Evolutionary conservation across 2,329 filamentous ascomycete species (phyloP).

Genomic region (Fusarium ambrosium): DNA sequence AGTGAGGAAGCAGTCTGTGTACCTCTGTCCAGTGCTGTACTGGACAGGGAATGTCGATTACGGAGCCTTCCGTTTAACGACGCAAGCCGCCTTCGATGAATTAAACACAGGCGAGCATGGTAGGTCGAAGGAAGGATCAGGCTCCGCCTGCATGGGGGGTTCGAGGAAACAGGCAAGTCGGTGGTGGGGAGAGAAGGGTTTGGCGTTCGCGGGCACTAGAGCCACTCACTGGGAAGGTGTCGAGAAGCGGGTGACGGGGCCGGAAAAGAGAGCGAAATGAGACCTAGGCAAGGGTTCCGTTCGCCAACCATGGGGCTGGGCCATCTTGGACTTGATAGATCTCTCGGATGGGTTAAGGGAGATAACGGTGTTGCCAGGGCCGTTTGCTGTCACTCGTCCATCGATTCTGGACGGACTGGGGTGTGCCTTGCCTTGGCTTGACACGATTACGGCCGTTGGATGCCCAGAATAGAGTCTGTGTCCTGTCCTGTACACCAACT

Average conservation of each 20-base stretch:
- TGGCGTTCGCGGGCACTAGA: slow-evolving; percentile 38
- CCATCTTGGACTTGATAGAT: slow-evolving; percentile 46
- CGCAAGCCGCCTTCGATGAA: slow-evolving; percentile 42
- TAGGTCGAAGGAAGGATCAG: slow-evolving; percentile 47
- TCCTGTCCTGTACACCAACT: not conserved
- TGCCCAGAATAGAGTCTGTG: slow-evolving; percentile 27
- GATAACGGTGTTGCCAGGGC: slow-evolving; percentile 38
- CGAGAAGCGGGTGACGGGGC: slow-evolving; percentile 48
- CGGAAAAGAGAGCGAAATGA: slow-evolving; percentile 49
- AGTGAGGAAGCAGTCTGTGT: not conserved
- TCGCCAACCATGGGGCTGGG: slow-evolving; percentile 47
- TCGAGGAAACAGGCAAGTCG: slow-evolving; percentile 41
- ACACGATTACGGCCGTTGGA: slow-evolving; percentile 13
- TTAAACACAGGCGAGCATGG: slow-evolving; percentile 46
- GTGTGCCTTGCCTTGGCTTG: slow-evolving; percentile 11
- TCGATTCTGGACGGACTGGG: slow-evolving; percentile 9
- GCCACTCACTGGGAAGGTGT: slow-evolving; percentile 46
- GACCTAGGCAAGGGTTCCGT: slow-evolving; percentile 41
- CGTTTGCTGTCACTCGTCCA: slow-evolving; percentile 27
- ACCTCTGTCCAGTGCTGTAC: slow-evolving; percentile 15
- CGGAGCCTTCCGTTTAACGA: slow-evolving; percentile 43
- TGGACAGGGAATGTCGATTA: slow-evolving; percentile 39
- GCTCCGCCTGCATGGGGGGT: slow-evolving; percentile 43
- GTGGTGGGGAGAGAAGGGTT: slow-evolving; percentile 42
- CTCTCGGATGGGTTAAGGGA: slow-evolving; percentile 39